Evolutionary conservation across 176 grass and related monocot genomes (phyloP).

Genomic region (Musa acuminata): DNA sequence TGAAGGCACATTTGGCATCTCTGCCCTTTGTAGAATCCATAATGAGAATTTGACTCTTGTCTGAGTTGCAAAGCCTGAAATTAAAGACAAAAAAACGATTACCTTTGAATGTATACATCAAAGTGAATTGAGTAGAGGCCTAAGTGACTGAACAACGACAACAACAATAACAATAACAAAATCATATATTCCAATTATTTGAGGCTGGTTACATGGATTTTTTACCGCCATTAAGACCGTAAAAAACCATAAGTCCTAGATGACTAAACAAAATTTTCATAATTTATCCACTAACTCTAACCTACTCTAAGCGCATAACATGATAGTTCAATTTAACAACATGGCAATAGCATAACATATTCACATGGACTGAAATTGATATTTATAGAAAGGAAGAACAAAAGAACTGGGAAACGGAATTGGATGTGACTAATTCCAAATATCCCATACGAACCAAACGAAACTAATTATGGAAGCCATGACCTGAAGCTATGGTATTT

Average conservation of each 20-base stretch:
- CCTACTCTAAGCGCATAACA: background rate
- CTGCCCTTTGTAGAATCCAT: background rate
- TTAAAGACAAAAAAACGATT: background rate
- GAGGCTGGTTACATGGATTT: no score
- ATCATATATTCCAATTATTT: no score
- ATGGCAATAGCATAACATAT: background rate
- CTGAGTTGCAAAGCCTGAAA: slow-evolving; percentile 6
- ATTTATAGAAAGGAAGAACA: background rate
- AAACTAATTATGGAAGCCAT: no score
- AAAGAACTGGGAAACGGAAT: background rate
- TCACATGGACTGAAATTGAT: background rate
- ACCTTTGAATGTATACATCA: background rate
- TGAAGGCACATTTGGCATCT: slow-evolving; percentile 2
- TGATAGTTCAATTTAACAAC: background rate
- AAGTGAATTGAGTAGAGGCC: background rate
- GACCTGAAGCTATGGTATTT: no score
- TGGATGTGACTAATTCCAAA: no score
- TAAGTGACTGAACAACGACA: background rate
- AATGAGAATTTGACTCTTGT: background rate
- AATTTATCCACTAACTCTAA: background rate
- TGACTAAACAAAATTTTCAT: background rate
- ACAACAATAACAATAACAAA: background rate
- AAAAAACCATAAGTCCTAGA: background rate
- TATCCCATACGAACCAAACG: no score
- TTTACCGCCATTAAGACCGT: no score